phyloP scores from a whole-genome alignment of 805 yeast genomes.

The Cyberlindnera galapagoensis region DNA sequence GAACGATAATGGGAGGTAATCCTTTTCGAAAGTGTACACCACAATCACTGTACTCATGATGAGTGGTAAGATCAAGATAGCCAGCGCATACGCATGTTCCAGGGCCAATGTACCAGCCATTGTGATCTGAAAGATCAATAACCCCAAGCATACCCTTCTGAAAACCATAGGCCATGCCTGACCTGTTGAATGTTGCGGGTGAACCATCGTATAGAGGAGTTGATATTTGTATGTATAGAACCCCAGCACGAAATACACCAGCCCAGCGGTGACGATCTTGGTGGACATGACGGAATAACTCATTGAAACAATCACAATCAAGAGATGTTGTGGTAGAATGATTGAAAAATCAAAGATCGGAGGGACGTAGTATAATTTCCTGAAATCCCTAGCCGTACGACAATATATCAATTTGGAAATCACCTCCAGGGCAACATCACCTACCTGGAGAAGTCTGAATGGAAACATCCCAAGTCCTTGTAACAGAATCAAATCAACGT shows the following conservation, averaged over 20 bases:
- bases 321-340: slow-evolving; percentile 83
- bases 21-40: slow-evolving; percentile 75
- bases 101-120: slow-evolving; percentile 89
- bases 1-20: slow-evolving; percentile 72
- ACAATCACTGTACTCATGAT: slow-evolving; percentile 62
- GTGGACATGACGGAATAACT: slow-evolving; percentile 89
- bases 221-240: slow-evolving; percentile 89
- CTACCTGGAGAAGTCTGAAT: slow-evolving; percentile 70
- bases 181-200: slow-evolving; percentile 95
- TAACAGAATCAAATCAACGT: slow-evolving; percentile 77
- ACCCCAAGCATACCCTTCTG: slow-evolving; percentile 74
- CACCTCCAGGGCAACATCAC: slow-evolving; percentile 69
- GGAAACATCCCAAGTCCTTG: slow-evolving; percentile 91
- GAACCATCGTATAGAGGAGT: slow-evolving; percentile 82
- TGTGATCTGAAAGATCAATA: slow-evolving; percentile 79
- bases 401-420: slow-evolving; percentile 48
- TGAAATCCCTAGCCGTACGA: slow-evolving; percentile 78
- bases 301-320: slow-evolving; percentile 78
- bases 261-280: slow-evolving; percentile 79
- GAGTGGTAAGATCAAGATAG: slow-evolving; percentile 68
- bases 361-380: slow-evolving; percentile 65
- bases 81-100: slow-evolving; percentile 71
- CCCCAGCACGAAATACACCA: slow-evolving; percentile 78
- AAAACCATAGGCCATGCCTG: slow-evolving; percentile 91
- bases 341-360: slow-evolving; percentile 91